Percentiles rank a stretch among this genome's conserved stretches.
Evolutionary conservation across 2,329 filamentous ascomycete genomes (phyloP).

Genomic region (Aureobasidium pullulans): DNA sequence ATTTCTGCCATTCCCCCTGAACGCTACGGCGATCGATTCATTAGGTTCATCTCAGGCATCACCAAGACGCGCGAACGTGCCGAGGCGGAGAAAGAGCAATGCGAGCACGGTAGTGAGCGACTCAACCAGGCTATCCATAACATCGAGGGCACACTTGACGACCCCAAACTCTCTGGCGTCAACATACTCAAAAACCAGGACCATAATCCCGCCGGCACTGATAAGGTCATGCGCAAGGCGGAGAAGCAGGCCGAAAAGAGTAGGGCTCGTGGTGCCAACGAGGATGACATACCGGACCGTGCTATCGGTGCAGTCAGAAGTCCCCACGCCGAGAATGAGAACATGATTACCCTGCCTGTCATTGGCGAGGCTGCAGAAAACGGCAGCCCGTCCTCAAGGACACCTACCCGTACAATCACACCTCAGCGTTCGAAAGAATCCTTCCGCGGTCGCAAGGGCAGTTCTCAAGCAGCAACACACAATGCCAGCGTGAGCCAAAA

Average conservation of each 20-base stretch:
- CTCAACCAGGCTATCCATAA: background rate
- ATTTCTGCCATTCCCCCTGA: conserved; percentile 90
- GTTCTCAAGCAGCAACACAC: background rate
- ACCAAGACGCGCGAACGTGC: conserved; percentile 87
- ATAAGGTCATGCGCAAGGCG: conserved; percentile 50
- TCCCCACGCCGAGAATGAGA: conserved; percentile 49
- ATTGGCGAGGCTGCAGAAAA: conserved; percentile 86
- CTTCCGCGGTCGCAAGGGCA: conserved; percentile 5
- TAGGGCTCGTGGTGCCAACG: conserved; percentile 37
- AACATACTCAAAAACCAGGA: conserved; percentile 26
- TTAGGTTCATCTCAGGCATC: conserved; percentile 82
- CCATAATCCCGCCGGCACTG: conserved; percentile 35
- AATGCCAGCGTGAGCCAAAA: conserved; percentile 22
- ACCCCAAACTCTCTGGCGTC: conserved; percentile 32
- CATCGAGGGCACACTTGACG: conserved; percentile 25
- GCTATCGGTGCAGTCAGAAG: conserved; percentile 52
- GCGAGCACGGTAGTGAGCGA: conserved; percentile 14
- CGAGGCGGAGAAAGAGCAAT: conserved; percentile 44
- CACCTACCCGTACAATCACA: conserved; percentile 19
- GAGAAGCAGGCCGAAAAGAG: conserved; percentile 57
- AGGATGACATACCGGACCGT: conserved; percentile 56
- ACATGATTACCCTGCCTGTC: conserved; percentile 62
- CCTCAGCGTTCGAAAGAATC: conserved; percentile 21
- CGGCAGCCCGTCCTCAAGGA: conserved; percentile 44
- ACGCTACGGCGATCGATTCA: conserved; percentile 87